These are phyloP conservation scores for Spiromastix sp. DNA, from an alignment of 2,329 filamentous ascomycete species.

Conservation along the genomic window DNA sequence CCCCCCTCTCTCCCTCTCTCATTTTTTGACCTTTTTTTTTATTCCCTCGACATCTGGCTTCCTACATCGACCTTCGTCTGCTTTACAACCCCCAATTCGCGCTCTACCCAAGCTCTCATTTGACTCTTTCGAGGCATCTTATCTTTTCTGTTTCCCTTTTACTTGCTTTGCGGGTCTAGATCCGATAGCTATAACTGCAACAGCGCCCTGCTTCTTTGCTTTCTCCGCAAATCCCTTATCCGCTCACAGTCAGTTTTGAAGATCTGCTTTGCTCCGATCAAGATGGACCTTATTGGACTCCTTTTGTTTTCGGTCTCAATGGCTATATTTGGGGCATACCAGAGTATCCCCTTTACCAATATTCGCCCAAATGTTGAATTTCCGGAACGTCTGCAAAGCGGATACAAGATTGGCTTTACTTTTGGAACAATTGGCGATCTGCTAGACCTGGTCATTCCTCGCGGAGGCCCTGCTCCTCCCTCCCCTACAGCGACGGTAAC, in stretches of 20 bases:
- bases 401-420: slow-evolving; percentile 5
- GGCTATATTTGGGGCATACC: slow-evolving; percentile 13
- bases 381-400: slow-evolving; percentile 7
- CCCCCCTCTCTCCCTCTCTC: too few species aligned
- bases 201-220: background rate
- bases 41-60: too few species aligned
- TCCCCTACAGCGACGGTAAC: background rate
- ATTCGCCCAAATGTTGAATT: slow-evolving; percentile 5
- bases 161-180: too few species aligned
- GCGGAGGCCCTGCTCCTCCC: background rate
- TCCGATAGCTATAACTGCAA: too few species aligned
- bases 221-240: background rate
- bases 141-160: too few species aligned
- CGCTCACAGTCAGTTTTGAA: too few species aligned
- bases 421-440: slow-evolving; percentile 1
- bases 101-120: too few species aligned
- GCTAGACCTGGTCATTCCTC: background rate
- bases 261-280: too few species aligned
- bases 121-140: too few species aligned
- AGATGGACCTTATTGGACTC: slow-evolving; percentile 13
- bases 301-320: slow-evolving; percentile 11
- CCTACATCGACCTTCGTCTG: too few species aligned
- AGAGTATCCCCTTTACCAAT: slow-evolving; percentile 5
- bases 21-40: too few species aligned
- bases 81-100: too few species aligned